Evolutionary conservation across 768 basidiomycete species (phyloP).

Genomic region (Termitomyces eurrhizus): DNA sequence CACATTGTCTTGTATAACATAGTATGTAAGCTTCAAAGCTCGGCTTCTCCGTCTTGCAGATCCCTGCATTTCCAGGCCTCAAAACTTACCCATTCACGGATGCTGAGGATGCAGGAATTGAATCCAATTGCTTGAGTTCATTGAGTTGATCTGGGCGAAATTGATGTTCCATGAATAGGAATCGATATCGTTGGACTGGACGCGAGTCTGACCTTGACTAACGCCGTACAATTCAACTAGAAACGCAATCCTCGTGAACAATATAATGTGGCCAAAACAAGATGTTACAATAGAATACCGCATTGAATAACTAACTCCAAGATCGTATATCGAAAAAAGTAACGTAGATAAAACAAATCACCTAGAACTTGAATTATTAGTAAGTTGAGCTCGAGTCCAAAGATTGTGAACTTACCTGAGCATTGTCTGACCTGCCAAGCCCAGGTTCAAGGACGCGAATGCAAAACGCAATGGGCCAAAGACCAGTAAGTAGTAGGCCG

Average conservation of each 20-base stretch:
- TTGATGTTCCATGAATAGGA: background rate
- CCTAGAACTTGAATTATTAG: background rate
- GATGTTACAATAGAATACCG: conserved; percentile 3
- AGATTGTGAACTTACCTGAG: background rate
- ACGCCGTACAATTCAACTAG: background rate
- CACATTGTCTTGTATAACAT: background rate
- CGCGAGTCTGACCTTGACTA: background rate
- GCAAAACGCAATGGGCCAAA: background rate
- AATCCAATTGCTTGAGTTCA: background rate
- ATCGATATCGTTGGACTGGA: background rate
- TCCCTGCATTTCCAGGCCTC: background rate
- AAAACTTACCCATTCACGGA: background rate
- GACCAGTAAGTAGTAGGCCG: background rate
- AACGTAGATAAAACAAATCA: background rate
- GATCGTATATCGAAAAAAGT: background rate
- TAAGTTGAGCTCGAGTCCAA: background rate
- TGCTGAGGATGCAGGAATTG: background rate
- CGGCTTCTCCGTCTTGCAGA: background rate
- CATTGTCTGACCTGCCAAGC: background rate
- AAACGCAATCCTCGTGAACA: background rate
- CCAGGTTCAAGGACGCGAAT: background rate
- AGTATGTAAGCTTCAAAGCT: background rate
- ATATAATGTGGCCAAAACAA: background rate
- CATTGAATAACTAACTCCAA: background rate
- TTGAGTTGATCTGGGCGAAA: background rate